These are phyloP conservation scores for Colletotrichum lini DNA, from an alignment of 2,329 filamentous ascomycete species.

Conservation along the genomic window DNA sequence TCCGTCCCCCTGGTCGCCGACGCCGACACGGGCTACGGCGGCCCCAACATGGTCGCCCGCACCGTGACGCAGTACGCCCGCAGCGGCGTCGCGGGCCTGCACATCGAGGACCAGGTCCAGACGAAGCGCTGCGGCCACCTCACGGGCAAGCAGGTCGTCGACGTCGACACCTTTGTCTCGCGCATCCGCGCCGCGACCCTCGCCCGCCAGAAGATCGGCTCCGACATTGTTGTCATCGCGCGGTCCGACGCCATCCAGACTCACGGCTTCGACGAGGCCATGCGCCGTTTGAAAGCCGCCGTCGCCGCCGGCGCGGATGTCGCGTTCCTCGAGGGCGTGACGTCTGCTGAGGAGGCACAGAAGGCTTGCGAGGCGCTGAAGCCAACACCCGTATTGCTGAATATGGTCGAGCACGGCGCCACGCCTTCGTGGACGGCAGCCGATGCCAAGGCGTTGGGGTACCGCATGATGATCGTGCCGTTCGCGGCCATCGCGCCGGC, in stretches of 20 bases:
- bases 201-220: conserved; percentile 62
- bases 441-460: conserved; percentile 70
- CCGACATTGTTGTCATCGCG: conserved; percentile 76
- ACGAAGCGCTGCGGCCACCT: conserved; percentile 78
- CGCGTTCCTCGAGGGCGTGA: conserved; percentile 72
- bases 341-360: conserved; percentile 63
- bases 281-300: conserved; percentile 65
- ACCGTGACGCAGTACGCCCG: conserved; percentile 67
- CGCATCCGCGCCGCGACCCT: conserved; percentile 70
- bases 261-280: conserved; percentile 70
- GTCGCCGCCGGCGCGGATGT: conserved; percentile 71
- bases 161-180: conserved; percentile 62
- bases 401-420: conserved; percentile 70
- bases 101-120: conserved; percentile 75
- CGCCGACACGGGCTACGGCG: conserved; percentile 71
- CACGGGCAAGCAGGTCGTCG: conserved; percentile 72
- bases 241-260: conserved; percentile 73
- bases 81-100: conserved; percentile 70
- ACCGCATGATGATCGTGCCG: conserved; percentile 72
- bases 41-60: conserved; percentile 66
- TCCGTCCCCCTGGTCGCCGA: conserved; percentile 72
- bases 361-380: conserved; percentile 62
- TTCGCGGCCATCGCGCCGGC: conserved; percentile 64
- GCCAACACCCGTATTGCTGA: conserved; percentile 67
- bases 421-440: conserved; percentile 67